Evolutionary conservation across 2,329 filamentous ascomycete species (phyloP), one percentile per base, ranked within the genome.

Genomic region (Curvularia spicifera): DNA sequence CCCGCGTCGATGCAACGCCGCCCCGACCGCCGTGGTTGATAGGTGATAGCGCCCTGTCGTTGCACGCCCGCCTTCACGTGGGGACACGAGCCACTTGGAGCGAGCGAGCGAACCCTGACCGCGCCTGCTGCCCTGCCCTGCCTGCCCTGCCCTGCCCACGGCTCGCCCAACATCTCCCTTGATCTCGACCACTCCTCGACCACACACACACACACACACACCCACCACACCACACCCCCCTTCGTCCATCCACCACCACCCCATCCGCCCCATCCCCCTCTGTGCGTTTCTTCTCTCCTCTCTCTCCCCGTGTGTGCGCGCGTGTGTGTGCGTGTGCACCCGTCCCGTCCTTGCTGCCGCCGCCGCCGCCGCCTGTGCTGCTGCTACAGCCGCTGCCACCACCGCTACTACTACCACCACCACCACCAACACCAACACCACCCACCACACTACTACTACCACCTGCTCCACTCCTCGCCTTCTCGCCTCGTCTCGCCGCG

Each of bases 1-100:
- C 69, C 65, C 65, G 64, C 63, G 60, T 62, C 55, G 48, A 68
- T 67, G 65, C 64, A 57, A 62, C 64, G 53, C 43, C 56, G 66
- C 59, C 52, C 56, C 56, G 61, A 33, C 31, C 31, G 56, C 55
- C 60, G 61, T 57, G 53, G 65, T 57, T 56, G 59, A 57, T 60
- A 64, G 56, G 45, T 57, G 60, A 48, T 48, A 37, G 46, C 46
- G 46, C 46, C 35, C 46, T 37, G 46, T 31, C 46, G 15, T 22
- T 39, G 47, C 29, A 8, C 10, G 29, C 29, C 29, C 52, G 47
- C 53, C 56, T 70, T 71, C 68, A 56, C 71, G 71, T 72, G 70
- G 68, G 61, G 64, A 67, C 67, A 68, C 67, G 63, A 66, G 64
- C 64, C 65, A 47, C 51, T 43, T 26, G 4, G 24, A 26, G 24